Evolutionary conservation across 2,329 filamentous ascomycete species (phyloP).

Genomic region (Neonectria coccinea): DNA sequence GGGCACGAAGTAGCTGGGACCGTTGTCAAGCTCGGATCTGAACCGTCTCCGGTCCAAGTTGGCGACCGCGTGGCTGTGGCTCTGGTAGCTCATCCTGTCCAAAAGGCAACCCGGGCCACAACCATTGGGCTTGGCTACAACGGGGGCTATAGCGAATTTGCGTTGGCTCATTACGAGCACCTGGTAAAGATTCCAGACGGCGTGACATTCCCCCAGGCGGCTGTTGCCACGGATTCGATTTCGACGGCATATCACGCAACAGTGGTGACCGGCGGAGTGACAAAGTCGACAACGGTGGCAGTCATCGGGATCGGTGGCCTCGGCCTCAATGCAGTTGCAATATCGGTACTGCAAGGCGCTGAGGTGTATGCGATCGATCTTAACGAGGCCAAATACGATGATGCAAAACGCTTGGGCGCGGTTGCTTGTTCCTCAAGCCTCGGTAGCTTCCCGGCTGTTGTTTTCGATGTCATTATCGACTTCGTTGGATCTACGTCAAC

Average conservation of each 20-base stretch:
- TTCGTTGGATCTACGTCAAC: slow-evolving; percentile 13
- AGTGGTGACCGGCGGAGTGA: slow-evolving; percentile 15
- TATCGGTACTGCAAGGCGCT: slow-evolving; percentile 21
- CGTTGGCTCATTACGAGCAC: slow-evolving; percentile 14
- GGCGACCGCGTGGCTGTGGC: slow-evolving; percentile 26
- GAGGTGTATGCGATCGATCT: slow-evolving; percentile 29
- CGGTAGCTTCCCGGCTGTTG: slow-evolving; percentile 1
- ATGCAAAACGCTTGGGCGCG: slow-evolving; percentile 14
- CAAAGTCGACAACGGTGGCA: slow-evolving; percentile 9
- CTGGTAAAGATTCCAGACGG: slow-evolving; percentile 26
- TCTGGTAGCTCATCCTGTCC: slow-evolving; percentile 24
- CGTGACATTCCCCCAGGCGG: slow-evolving; percentile 21
- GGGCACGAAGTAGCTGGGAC: slow-evolving; percentile 27
- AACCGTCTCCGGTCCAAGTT: slow-evolving; percentile 15
- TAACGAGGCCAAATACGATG: slow-evolving; percentile 22
- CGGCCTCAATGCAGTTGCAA: slow-evolving; percentile 25
- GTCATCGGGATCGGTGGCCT: slow-evolving; percentile 28
- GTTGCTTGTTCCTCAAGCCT: slow-evolving; percentile 15
- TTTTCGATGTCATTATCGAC: slow-evolving; percentile 17
- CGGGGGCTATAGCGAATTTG: slow-evolving; percentile 16
- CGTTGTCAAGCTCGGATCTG: slow-evolving; percentile 25
- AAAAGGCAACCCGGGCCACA: slow-evolving; percentile 11
- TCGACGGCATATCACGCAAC: slow-evolving; percentile 29
- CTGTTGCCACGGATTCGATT: slow-evolving; percentile 29
- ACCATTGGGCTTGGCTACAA: slow-evolving; percentile 19